These are phyloP conservation scores for Coemansia sp. DNA, from an alignment of 192 early-diverging fungal genomes.

Conservation along the genomic window DNA sequence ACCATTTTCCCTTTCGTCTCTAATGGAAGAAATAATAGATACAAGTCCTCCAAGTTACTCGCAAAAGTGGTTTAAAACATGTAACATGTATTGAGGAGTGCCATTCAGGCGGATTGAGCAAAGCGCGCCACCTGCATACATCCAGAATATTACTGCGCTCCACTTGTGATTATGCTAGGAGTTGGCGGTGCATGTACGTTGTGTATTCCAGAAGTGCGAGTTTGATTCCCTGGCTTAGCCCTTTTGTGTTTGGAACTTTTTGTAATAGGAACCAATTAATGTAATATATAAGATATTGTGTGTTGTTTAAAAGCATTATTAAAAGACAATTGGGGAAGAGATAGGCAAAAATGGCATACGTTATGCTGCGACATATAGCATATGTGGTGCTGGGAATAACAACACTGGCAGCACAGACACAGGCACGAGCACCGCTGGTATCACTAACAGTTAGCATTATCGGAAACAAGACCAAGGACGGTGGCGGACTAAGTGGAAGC, in stretches of 20 bases:
- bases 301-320: no score
- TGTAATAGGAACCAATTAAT: no score
- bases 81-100: no score
- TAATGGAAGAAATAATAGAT: no score
- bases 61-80: no score
- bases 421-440: constrained; percentile 32
- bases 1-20: no score
- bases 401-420: background rate
- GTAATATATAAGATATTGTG: no score
- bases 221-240: background rate
- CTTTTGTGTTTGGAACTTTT: background rate
- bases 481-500: background rate
- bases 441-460: constrained; percentile 40
- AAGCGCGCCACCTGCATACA: constrained; percentile 4
- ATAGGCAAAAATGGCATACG: background rate
- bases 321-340: background rate
- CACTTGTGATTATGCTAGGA: background rate
- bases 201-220: no score
- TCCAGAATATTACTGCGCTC: background rate
- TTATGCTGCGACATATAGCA: background rate
- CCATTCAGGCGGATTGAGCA: background rate
- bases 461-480: constrained; percentile 14
- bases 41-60: no score
- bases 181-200: no score
- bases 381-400: background rate